Conservation (phyloP, 2,329 filamentous ascomycete genomes). For the Diaporthe sp. region DNA sequence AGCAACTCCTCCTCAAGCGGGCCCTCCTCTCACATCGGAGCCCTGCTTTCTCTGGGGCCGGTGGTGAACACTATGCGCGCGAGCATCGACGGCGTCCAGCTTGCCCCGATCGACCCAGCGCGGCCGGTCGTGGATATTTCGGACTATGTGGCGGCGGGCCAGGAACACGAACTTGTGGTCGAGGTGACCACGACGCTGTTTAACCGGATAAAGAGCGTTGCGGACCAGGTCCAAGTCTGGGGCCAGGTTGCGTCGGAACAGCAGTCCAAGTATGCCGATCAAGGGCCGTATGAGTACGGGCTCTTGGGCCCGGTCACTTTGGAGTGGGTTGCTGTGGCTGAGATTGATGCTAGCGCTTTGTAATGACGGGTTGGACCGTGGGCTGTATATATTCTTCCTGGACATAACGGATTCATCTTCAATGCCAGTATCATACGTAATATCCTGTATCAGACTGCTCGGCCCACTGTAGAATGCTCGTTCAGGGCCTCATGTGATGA, state of each 20-base stretch:
- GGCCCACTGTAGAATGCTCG: background rate
- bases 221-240: slow-evolving; percentile 21
- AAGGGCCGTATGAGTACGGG: slow-evolving; percentile 26
- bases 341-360: background rate
- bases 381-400: background rate
- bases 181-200: slow-evolving; percentile 29
- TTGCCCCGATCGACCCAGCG: slow-evolving; percentile 31
- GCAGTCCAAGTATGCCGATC: slow-evolving; percentile 15
- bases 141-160: slow-evolving; percentile 5
- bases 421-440: background rate
- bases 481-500: background rate
- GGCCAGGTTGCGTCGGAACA: slow-evolving; percentile 22
- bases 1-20: background rate
- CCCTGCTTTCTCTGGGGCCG: slow-evolving; percentile 28
- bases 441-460: background rate
- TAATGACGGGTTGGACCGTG: background rate
- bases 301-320: slow-evolving; percentile 15
- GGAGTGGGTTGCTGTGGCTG: slow-evolving; percentile 22
- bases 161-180: slow-evolving; percentile 14
- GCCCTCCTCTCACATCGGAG: slow-evolving; percentile 5
- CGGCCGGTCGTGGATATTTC: slow-evolving; percentile 29
- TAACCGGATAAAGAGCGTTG: slow-evolving; percentile 15
- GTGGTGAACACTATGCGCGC: slow-evolving; percentile 31
- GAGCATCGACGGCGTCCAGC: slow-evolving; percentile 30
- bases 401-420: background rate